phyloP scores from a whole-genome alignment of 2,329 filamentous ascomycete species.

The Fusarium xylarioides region DNA sequence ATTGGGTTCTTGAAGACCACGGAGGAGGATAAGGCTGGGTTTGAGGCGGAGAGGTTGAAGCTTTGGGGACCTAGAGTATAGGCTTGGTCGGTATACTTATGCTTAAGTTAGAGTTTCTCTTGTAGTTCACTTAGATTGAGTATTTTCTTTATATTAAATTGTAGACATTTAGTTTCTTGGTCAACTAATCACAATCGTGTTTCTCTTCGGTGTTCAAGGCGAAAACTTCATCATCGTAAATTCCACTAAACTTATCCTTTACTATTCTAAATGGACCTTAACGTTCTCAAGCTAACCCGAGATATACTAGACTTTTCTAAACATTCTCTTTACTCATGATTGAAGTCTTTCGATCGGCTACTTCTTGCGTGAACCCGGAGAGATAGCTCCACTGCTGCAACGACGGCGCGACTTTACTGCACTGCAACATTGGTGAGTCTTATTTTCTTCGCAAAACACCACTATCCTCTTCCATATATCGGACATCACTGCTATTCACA shows the following conservation, averaged over 20 bases:
- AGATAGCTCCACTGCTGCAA: not conserved
- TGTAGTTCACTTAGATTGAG: not conserved
- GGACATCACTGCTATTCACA: too few relatives aligned
- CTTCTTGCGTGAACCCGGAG: not conserved
- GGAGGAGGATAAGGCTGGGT: constrained; percentile 18
- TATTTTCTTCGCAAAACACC: fast-evolving
- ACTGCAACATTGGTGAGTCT: not conserved
- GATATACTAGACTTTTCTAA: too few relatives aligned
- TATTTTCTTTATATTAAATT: not conserved
- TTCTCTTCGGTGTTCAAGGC: fast-evolving
- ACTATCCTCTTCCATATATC: fast-evolving
- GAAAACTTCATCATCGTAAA: too few relatives aligned
- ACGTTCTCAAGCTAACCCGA: too few relatives aligned
- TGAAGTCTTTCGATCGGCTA: not conserved
- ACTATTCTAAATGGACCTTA: too few relatives aligned
- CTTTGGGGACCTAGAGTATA: constrained; percentile 19
- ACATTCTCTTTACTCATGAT: fast-evolving
- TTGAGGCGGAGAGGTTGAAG: constrained; percentile 16
- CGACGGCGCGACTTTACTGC: not conserved
- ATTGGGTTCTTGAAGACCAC: constrained; percentile 35
- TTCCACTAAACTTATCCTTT: too few relatives aligned
- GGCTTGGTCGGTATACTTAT: too few relatives aligned
- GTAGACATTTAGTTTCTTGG: not conserved
- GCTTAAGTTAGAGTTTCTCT: not conserved
- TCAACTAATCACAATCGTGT: not conserved